Evolutionary conservation across 495 filamentous ascomycete species (phyloP).

Genomic region (Stereocaulon alpinum): DNA sequence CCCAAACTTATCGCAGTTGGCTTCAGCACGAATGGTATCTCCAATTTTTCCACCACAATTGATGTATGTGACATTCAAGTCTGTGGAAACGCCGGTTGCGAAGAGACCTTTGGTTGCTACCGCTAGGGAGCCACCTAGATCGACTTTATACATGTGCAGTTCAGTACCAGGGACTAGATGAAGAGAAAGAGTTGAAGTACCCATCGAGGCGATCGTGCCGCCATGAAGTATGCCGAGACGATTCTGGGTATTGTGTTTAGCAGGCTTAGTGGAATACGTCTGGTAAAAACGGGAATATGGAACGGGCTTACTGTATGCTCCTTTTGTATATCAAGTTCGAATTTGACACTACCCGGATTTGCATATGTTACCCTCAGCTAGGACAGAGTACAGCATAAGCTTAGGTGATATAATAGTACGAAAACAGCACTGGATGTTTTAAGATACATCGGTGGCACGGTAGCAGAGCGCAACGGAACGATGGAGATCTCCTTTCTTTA

Average conservation of each 20-base stretch:
- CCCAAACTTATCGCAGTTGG: slow-evolving; percentile 83
- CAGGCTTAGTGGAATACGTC: background rate
- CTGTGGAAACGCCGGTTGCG: slow-evolving; percentile 85
- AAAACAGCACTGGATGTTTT: slow-evolving; percentile 18
- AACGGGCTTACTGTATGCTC: slow-evolving; percentile 64
- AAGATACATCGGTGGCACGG: too few species aligned
- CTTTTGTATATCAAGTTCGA: slow-evolving; percentile 76
- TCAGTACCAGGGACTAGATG: too few species aligned
- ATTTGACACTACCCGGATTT: slow-evolving; percentile 66
- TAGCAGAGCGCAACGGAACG: too few species aligned
- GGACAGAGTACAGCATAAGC: background rate
- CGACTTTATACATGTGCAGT: slow-evolving; percentile 41
- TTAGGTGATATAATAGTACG: slow-evolving; percentile 16
- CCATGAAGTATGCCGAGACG: slow-evolving; percentile 85
- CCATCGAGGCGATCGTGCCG: slow-evolving; percentile 89
- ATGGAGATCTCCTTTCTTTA: too few species aligned
- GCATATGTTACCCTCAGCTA: slow-evolving; percentile 72
- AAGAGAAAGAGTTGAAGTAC: slow-evolving; percentile 26
- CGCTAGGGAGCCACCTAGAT: slow-evolving; percentile 85
- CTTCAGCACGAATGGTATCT: slow-evolving; percentile 61
- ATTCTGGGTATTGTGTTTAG: slow-evolving; percentile 45
- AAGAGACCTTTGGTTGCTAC: slow-evolving; percentile 84
- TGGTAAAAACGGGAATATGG: background rate
- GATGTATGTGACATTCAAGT: slow-evolving; percentile 90
- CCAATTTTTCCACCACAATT: slow-evolving; percentile 73